phyloP scores from a whole-genome alignment of 257 asterid genomes.

The Solanum habrochaites region DNA sequence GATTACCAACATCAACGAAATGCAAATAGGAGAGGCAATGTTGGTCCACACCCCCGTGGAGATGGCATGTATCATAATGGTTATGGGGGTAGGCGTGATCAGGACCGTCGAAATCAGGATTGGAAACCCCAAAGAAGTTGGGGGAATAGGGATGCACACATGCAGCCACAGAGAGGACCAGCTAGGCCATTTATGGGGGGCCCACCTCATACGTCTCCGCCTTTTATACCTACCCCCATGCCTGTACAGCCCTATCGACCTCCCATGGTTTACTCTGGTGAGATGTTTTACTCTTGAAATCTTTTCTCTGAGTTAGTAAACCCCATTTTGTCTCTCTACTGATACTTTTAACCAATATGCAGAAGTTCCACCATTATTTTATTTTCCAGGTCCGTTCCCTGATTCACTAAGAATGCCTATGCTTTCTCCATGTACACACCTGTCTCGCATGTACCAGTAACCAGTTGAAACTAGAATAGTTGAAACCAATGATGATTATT shows the following conservation, averaged over 20 bases:
- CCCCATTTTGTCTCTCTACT: neutral
- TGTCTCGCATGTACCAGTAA: conserved; percentile 31
- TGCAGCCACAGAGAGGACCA: conserved; percentile 33
- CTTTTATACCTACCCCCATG: conserved; percentile 30
- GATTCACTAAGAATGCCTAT: conserved; percentile 46
- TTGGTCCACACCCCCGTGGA: conserved; percentile 48
- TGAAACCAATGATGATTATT: conserved; percentile 70
- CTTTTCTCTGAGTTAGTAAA: neutral
- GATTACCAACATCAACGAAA: conserved; percentile 44
- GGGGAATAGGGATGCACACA: conserved; percentile 44
- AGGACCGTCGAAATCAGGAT: conserved; percentile 42
- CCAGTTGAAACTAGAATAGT: conserved; percentile 35
- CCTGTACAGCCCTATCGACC: conserved; percentile 30
- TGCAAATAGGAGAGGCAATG: conserved; percentile 44
- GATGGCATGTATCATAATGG: conserved; percentile 41
- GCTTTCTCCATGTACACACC: conserved; percentile 35
- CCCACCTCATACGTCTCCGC: conserved; percentile 23
- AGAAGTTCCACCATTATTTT: conserved; percentile 42
- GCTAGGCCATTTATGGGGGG: conserved; percentile 48
- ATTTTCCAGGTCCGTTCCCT: conserved; percentile 33
- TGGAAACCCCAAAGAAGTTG: conserved; percentile 40
- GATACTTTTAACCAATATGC: conserved; percentile 15
- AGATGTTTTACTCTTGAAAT: conserved; percentile 8
- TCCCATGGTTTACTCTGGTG: conserved; percentile 54
- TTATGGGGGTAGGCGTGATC: conserved; percentile 62